Percentiles rank a stretch among this genome's conserved stretches.
These are phyloP conservation scores for Paracamarosporium sp. DNA, from an alignment of 2,329 filamentous ascomycete genomes.

Conservation along the genomic window DNA sequence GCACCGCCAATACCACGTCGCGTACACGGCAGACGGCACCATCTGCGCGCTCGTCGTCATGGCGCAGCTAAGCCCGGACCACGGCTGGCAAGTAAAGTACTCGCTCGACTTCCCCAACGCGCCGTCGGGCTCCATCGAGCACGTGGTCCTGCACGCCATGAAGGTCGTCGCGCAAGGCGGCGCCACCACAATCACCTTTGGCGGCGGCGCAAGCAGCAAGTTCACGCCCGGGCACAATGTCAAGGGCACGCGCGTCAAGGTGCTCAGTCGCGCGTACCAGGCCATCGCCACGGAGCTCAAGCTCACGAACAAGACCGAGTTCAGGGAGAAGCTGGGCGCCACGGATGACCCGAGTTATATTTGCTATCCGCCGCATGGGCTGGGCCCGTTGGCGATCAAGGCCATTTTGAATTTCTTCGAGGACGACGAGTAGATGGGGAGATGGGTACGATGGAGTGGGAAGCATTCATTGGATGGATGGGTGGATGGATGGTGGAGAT, in stretches of 20 bases:
- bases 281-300: slow-evolving; percentile 82
- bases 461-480: slow-evolving; percentile 3
- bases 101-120: slow-evolving; percentile 90
- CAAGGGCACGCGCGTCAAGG: slow-evolving; percentile 78
- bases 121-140: slow-evolving; percentile 87
- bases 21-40: slow-evolving; percentile 73
- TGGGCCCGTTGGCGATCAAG: slow-evolving; percentile 80
- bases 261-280: slow-evolving; percentile 83
- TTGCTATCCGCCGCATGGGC: slow-evolving; percentile 84
- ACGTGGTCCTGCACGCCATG: slow-evolving; percentile 76
- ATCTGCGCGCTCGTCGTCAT: slow-evolving; percentile 82
- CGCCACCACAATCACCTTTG: slow-evolving; percentile 78
- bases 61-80: slow-evolving; percentile 77
- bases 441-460: slow-evolving; percentile 1
- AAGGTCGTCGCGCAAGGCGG: slow-evolving; percentile 65
- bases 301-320: slow-evolving; percentile 84
- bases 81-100: slow-evolving; percentile 96
- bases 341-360: slow-evolving; percentile 86
- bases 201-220: slow-evolving; percentile 77
- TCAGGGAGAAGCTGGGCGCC: slow-evolving; percentile 88
- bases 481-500: neutral
- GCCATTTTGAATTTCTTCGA: slow-evolving; percentile 93
- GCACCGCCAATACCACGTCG: slow-evolving; percentile 87
- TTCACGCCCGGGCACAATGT: slow-evolving; percentile 83
- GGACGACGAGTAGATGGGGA: slow-evolving; percentile 61